These are phyloP conservation scores for Termitomyces sp. DNA, from an alignment of 768 basidiomycete genomes.

Conservation along the genomic window DNA sequence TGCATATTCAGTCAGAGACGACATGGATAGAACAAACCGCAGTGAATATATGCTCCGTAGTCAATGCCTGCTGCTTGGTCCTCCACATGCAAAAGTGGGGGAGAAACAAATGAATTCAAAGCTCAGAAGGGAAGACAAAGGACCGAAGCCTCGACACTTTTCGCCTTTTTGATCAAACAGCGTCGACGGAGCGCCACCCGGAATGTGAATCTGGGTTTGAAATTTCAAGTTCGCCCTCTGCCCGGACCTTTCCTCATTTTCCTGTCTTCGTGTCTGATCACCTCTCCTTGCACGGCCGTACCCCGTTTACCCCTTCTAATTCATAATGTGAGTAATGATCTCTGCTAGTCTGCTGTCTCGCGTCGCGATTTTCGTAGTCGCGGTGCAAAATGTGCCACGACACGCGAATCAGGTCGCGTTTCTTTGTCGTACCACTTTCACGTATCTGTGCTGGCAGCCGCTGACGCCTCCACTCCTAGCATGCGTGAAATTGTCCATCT, in stretches of 20 bases:
- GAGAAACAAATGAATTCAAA: too few species aligned
- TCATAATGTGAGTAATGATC: slow-evolving; percentile 36
- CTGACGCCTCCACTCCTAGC: slow-evolving; percentile 45
- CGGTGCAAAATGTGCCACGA: slow-evolving; percentile 13
- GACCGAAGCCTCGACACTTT: background rate
- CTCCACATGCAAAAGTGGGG: background rate
- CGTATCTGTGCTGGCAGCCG: slow-evolving; percentile 16
- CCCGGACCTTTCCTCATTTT: slow-evolving; percentile 37
- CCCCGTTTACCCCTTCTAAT: slow-evolving; percentile 32
- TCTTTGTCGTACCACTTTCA: slow-evolving; percentile 47
- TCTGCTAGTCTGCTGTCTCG: background rate
- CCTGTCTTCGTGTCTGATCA: slow-evolving; percentile 44
- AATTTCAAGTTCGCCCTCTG: slow-evolving; percentile 38
- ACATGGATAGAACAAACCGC: too few species aligned
- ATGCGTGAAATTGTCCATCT: slow-evolving; percentile 99
- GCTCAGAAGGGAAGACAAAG: background rate
- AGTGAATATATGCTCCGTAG: too few species aligned
- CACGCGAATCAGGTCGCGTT: slow-evolving; percentile 34
- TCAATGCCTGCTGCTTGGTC: background rate
- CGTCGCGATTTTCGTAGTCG: slow-evolving; percentile 8
- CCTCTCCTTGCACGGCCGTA: slow-evolving; percentile 39
- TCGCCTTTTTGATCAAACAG: slow-evolving; percentile 1
- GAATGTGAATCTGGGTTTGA: slow-evolving; percentile 43
- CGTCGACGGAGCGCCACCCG: slow-evolving; percentile 24
- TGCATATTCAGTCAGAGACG: too few species aligned